A percentile compares a stretch with the other conserved stretches of the same genome.
These are phyloP conservation scores for Galerina marginata DNA, from an alignment of 768 basidiomycete genomes.

Conservation along the genomic window DNA sequence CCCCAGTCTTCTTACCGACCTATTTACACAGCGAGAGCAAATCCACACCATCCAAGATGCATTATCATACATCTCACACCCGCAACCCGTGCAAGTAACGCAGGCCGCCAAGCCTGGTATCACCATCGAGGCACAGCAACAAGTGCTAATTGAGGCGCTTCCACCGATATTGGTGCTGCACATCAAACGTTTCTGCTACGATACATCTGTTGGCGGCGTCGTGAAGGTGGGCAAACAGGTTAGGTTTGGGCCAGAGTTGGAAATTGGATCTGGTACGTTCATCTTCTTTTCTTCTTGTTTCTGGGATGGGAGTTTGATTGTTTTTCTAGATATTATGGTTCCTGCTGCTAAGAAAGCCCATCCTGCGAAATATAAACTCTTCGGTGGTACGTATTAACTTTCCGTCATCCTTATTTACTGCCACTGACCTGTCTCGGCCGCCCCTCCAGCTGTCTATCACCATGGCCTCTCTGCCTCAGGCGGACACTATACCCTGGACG, in stretches of 20 bases:
- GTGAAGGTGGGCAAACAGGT: conserved; percentile 89
- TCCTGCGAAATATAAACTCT: conserved; percentile 74
- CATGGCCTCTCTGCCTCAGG: conserved; percentile 90
- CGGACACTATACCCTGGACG: conserved; percentile 94
- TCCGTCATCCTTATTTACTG: neutral
- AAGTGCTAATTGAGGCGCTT: conserved; percentile 74
- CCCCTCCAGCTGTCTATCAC: conserved; percentile 79
- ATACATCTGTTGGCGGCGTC: conserved; percentile 72
- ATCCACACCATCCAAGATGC: conserved; percentile 86
- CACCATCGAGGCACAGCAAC: conserved; percentile 70
- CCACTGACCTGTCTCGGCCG: neutral
- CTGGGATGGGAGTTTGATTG: neutral
- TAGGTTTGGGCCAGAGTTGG: conserved; percentile 76
- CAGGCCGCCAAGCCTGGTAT: conserved; percentile 58
- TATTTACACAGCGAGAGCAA: conserved; percentile 59
- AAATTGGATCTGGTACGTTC: conserved; percentile 68
- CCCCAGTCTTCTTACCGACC: conserved; percentile 1
- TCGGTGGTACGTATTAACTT: conserved; percentile 64
- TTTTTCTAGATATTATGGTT: conserved; percentile 61
- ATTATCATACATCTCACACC: conserved; percentile 73
- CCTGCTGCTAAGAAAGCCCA: conserved; percentile 49
- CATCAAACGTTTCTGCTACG: conserved; percentile 91
- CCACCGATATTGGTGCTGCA: conserved; percentile 88
- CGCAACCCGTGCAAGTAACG: conserved; percentile 81
- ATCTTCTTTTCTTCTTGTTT: neutral